phyloP scores from a whole-genome alignment of 441 rosid genomes.

The Gossypium gossypioides region DNA sequence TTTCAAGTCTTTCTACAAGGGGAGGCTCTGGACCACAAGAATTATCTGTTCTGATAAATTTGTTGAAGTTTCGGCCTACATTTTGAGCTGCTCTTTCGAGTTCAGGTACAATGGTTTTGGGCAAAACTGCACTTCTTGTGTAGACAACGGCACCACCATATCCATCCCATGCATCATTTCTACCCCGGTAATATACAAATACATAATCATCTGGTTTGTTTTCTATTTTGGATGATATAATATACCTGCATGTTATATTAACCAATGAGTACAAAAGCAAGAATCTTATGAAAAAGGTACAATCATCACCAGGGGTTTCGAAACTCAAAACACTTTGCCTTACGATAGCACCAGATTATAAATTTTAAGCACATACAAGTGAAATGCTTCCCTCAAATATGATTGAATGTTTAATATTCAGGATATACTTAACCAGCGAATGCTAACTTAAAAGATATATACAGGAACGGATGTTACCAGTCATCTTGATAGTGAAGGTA shows the following conservation, averaged over 20 bases:
- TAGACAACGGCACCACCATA: slow-evolving; percentile 86
- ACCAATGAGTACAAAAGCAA: background rate
- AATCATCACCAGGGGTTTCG: background rate
- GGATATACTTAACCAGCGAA: background rate
- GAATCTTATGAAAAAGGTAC: background rate
- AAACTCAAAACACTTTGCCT: background rate
- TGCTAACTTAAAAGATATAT: background rate
- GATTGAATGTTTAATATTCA: background rate
- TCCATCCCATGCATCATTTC: slow-evolving; percentile 98
- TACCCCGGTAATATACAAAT: slow-evolving; percentile 76
- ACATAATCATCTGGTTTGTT: slow-evolving; percentile 60
- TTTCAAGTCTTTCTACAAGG: slow-evolving; percentile 77
- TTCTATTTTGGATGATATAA: slow-evolving; percentile 68
- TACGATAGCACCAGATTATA: background rate
- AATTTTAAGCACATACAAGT: background rate
- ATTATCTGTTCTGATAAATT: slow-evolving; percentile 58
- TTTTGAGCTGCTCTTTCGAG: slow-evolving; percentile 71
- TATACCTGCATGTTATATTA: slow-evolving; percentile 48
- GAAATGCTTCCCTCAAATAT: no score
- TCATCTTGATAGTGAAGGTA: slow-evolving; percentile 94
- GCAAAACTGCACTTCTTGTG: slow-evolving; percentile 49
- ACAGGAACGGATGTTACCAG: slow-evolving; percentile 40
- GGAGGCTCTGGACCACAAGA: slow-evolving; percentile 90
- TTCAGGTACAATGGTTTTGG: slow-evolving; percentile 56
- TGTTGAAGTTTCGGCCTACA: slow-evolving; percentile 71